Conservation (phyloP, 2,329 filamentous ascomycete genomes). For the Fusarium continuum region DNA sequence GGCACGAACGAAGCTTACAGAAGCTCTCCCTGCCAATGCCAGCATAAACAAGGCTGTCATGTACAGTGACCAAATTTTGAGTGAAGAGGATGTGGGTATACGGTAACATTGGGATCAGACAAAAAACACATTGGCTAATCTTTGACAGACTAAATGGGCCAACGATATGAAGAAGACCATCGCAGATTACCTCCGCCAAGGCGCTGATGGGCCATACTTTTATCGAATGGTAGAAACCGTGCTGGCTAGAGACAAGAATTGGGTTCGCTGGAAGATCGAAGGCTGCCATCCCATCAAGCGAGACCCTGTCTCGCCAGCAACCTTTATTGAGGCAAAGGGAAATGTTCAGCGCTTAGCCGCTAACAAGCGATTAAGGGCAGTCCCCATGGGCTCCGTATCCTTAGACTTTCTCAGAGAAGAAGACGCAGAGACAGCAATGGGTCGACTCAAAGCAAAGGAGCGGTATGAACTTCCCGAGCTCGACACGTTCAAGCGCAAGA, state of each 20-base stretch:
- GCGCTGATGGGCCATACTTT: constrained; percentile 89
- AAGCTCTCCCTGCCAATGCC: constrained; percentile 65
- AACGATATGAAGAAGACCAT: constrained; percentile 79
- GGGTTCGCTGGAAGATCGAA: constrained; percentile 98
- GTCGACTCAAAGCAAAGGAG: constrained; percentile 71
- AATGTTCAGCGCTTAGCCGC: constrained; percentile 72
- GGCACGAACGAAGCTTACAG: constrained; percentile 74
- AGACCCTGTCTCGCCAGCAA: constrained; percentile 72
- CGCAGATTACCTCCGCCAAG: constrained; percentile 82
- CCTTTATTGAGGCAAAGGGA: constrained; percentile 75
- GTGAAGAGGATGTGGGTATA: constrained; percentile 80
- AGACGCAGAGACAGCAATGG: constrained; percentile 67
- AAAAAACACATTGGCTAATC: constrained; percentile 11
- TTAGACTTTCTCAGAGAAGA: constrained; percentile 80
- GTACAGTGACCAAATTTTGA: constrained; percentile 75
- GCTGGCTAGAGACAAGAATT: constrained; percentile 94
- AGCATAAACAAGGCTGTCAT: constrained; percentile 85
- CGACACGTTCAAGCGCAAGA: constrained; percentile 75
- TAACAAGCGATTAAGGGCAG: constrained; percentile 74
- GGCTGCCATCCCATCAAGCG: constrained; percentile 88
- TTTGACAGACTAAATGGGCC: constrained; percentile 79
- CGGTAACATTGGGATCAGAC: not conserved
- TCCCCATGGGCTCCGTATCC: constrained; percentile 76
- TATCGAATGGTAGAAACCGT: constrained; percentile 97
- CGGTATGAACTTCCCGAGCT: constrained; percentile 76